phyloP scores from a whole-genome alignment of 2,329 filamentous ascomycete species.

The Arthrocladium fulminans region DNA sequence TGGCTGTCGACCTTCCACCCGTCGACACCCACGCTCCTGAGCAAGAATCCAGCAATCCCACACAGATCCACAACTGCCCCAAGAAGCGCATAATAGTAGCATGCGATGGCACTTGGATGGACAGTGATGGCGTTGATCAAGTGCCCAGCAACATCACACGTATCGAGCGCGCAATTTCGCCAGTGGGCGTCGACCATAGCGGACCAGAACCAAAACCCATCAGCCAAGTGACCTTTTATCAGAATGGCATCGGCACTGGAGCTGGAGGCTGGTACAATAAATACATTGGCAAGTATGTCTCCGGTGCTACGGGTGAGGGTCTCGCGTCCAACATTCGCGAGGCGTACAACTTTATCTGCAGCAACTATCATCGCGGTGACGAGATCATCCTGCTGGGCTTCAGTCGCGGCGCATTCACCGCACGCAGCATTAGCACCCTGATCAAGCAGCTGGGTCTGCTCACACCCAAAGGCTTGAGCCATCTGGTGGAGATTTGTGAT shows the following conservation, averaged over 20 bases:
- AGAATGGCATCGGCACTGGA: slow-evolving; percentile 28
- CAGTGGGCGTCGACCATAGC: slow-evolving; percentile 21
- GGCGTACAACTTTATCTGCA: slow-evolving; percentile 26
- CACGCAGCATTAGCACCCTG: slow-evolving; percentile 29
- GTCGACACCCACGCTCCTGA: slow-evolving; percentile 1
- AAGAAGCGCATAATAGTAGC: slow-evolving; percentile 28
- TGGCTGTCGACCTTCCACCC: not conserved
- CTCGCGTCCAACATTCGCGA: slow-evolving; percentile 23
- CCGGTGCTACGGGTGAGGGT: slow-evolving; percentile 22
- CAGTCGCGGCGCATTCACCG: slow-evolving; percentile 32
- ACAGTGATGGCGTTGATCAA: slow-evolving; percentile 13
- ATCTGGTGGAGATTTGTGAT: slow-evolving; percentile 21
- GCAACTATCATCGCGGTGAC: slow-evolving; percentile 29
- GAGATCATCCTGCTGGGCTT: slow-evolving; percentile 32
- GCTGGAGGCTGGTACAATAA: slow-evolving; percentile 21
- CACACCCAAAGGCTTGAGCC: slow-evolving; percentile 20
- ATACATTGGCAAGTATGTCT: slow-evolving; percentile 19
- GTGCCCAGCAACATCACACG: slow-evolving; percentile 28
- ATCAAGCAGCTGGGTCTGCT: slow-evolving; percentile 29
- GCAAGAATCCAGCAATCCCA: slow-evolving; percentile 3
- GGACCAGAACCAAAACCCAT: slow-evolving; percentile 17
- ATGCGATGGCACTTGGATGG: slow-evolving; percentile 30
- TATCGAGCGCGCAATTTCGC: slow-evolving; percentile 26
- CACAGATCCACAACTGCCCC: not conserved
- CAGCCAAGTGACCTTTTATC: slow-evolving; percentile 28